Evolutionary conservation across 2,329 filamentous ascomycete genomes (phyloP).

Genomic region (Xylaria polymorpha): DNA sequence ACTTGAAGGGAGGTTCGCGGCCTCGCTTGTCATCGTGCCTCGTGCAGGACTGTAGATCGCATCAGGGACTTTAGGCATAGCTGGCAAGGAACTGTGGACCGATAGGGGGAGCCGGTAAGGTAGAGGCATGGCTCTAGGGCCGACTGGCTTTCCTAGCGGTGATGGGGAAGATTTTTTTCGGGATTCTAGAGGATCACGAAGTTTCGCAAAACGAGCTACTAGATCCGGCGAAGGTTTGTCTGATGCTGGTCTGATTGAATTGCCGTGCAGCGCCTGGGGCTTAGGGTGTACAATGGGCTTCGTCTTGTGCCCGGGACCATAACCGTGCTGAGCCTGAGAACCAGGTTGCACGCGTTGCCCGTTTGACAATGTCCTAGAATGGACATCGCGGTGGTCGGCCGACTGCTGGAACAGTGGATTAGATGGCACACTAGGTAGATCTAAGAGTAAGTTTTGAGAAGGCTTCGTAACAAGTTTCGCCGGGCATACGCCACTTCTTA

Average conservation of each 20-base stretch:
- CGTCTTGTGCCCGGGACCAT: conserved; percentile 43
- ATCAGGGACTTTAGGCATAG: conserved; percentile 76
- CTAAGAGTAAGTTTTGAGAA: conserved; percentile 20
- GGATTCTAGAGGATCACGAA: conserved; percentile 58
- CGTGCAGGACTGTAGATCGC: conserved; percentile 83
- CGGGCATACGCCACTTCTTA: conserved; percentile 68
- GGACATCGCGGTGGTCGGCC: conserved; percentile 5
- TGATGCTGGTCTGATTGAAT: conserved; percentile 59
- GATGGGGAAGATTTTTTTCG: conserved; percentile 57
- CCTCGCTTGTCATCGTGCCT: conserved; percentile 74
- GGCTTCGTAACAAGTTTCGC: conserved; percentile 40
- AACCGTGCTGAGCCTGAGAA: conserved; percentile 11
- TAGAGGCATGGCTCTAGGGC: conserved; percentile 63
- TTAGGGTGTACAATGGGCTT: conserved; percentile 72
- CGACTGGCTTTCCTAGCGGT: conserved; percentile 57
- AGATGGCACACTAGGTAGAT: conserved; percentile 41
- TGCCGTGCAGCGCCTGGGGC: conserved; percentile 73
- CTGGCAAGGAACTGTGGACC: conserved; percentile 63
- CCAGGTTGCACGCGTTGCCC: conserved; percentile 12
- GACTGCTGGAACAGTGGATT: conserved; percentile 18
- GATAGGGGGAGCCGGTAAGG: conserved; percentile 58
- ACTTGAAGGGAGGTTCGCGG: conserved; percentile 72
- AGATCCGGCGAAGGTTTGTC: conserved; percentile 61
- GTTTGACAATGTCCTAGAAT: background rate
- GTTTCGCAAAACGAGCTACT: conserved; percentile 66